Conservation (phyloP, 768 basidiomycete genomes). For the button mushroom (Agaricus bisporus) region DNA sequence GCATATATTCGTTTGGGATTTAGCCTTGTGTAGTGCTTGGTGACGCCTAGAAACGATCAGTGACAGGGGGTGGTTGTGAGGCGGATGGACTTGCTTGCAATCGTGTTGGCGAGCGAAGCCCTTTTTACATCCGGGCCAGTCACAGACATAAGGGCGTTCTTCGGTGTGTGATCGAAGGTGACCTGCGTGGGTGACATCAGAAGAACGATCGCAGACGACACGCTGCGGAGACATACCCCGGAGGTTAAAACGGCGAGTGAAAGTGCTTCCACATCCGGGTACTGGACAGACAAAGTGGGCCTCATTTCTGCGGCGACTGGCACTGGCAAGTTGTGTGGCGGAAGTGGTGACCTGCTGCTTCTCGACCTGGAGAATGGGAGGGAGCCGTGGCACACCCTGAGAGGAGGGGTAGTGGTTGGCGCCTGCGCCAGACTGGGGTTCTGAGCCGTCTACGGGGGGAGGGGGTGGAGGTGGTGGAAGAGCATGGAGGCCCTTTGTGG, state of each 20-base stretch:
- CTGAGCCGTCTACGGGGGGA: slow-evolving; percentile 26
- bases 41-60: slow-evolving; percentile 53
- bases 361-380: slow-evolving; percentile 86
- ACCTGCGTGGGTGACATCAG: slow-evolving; percentile 37
- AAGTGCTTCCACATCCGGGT: slow-evolving; percentile 94
- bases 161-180: slow-evolving; percentile 94
- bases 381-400: slow-evolving; percentile 50
- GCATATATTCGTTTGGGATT: slow-evolving; percentile 80
- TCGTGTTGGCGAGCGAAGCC: slow-evolving; percentile 95
- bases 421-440: slow-evolving; percentile 33
- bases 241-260: slow-evolving; percentile 87
- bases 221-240: slow-evolving; percentile 43
- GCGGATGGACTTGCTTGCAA: slow-evolving; percentile 69
- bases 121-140: slow-evolving; percentile 92
- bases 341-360: slow-evolving; percentile 94
- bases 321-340: slow-evolving; percentile 89
- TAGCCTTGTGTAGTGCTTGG: slow-evolving; percentile 82
- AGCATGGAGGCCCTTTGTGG: slow-evolving; percentile 28
- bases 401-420: slow-evolving; percentile 52
- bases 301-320: slow-evolving; percentile 83
- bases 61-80: slow-evolving; percentile 9
- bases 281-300: slow-evolving; percentile 93
- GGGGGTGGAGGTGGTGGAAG: slow-evolving; percentile 21
- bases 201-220: slow-evolving; percentile 8
- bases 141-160: slow-evolving; percentile 90